Percentiles rank a stretch among this genome's conserved stretches.
phyloP scores from a whole-genome alignment of 2,329 filamentous ascomycete species.

The Penicillium sclerotiorum region DNA sequence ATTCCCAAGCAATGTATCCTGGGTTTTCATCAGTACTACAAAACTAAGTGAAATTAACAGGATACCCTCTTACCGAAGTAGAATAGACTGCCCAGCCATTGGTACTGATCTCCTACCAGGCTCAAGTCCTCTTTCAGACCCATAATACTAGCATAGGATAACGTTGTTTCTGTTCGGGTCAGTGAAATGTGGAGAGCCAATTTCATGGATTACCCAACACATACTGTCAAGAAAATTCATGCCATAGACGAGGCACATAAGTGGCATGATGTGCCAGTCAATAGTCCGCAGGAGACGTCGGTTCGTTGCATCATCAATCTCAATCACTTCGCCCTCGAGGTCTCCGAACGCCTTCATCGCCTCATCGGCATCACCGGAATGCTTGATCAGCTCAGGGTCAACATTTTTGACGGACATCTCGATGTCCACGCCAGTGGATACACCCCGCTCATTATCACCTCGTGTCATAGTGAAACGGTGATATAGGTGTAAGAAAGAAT shows the following conservation, averaged over 20 bases:
- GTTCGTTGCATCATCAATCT: slow-evolving; percentile 60
- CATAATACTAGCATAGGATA: slow-evolving; percentile 59
- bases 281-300: slow-evolving; percentile 62
- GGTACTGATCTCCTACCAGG: slow-evolving; percentile 49
- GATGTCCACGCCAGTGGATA: not conserved
- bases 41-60: too few relatives aligned
- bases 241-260: slow-evolving; percentile 61
- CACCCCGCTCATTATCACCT: not conserved
- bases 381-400: not conserved
- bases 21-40: not conserved
- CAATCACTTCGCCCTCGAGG: slow-evolving; percentile 53
- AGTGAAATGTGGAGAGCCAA: not conserved
- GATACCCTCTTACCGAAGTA: too few relatives aligned
- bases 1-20: slow-evolving; percentile 63
- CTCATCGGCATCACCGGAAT: slow-evolving; percentile 57
- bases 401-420: not conserved
- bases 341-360: slow-evolving; percentile 60
- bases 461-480: not conserved
- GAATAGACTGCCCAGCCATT: slow-evolving; percentile 57
- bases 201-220: not conserved
- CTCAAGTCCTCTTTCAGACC: slow-evolving; percentile 52
- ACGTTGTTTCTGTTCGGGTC: slow-evolving; percentile 44
- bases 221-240: slow-evolving; percentile 59
- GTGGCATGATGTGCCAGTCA: slow-evolving; percentile 64
- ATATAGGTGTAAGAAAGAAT: not conserved